A percentile compares a stretch with the other conserved stretches of the same genome.
These are phyloP conservation scores for Aspergillus cavernicola DNA, from an alignment of 495 filamentous ascomycete species.

Conservation along the genomic window DNA sequence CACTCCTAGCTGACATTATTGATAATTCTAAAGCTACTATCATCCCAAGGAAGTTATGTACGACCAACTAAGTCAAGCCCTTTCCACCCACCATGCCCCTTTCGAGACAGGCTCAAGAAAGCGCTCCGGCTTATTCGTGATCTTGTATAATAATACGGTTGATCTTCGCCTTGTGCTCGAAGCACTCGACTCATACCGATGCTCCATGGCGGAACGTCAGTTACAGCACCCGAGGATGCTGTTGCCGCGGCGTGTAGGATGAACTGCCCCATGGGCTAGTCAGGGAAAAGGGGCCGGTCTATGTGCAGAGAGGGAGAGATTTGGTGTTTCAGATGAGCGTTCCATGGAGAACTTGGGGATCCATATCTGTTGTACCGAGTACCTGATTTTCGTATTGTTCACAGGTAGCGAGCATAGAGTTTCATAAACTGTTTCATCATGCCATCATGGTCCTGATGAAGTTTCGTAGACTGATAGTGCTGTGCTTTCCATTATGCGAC, in stretches of 20 bases:
- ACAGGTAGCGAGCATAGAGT: not conserved
- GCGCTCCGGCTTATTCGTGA: conserved; percentile 97
- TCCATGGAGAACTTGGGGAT: too few relatives aligned
- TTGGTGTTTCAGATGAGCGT: too few relatives aligned
- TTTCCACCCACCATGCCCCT: conserved; percentile 76
- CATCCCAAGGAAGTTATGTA: conserved; percentile 24
- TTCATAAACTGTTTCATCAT: not conserved
- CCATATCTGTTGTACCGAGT: too few relatives aligned
- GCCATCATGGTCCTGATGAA: too few relatives aligned
- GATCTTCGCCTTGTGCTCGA: conserved; percentile 52
- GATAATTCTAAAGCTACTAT: not conserved
- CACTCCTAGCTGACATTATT: not conserved
- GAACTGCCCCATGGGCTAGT: not conserved
- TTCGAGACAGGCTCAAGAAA: conserved; percentile 72
- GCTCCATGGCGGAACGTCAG: conserved; percentile 47
- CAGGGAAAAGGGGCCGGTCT: not conserved
- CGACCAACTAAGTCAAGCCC: conserved; percentile 88
- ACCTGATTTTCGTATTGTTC: too few relatives aligned
- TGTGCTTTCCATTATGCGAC: not conserved
- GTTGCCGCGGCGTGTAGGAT: conserved; percentile 50
- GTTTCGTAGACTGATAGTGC: not conserved
- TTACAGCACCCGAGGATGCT: conserved; percentile 51
- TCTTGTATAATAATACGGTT: conserved; percentile 36
- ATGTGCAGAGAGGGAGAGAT: not conserved
- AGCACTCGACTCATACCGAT: conserved; percentile 52